Evolutionary conservation across 179 eudicot species (phyloP), one percentile per base, ranked within the genome.

Genomic region (Drosera spatulata): DNA sequence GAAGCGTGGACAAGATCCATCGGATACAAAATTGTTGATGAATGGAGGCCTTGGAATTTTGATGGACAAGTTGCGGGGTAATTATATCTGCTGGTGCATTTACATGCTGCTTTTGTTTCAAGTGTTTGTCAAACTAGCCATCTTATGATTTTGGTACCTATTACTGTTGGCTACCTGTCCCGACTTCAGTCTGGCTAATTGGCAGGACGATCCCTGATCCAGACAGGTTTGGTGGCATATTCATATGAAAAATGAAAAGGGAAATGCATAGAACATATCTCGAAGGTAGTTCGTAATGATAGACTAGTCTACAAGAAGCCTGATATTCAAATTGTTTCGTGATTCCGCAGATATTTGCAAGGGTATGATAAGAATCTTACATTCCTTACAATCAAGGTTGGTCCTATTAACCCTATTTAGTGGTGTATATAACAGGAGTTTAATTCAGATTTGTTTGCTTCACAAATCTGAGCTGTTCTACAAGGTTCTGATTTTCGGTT

Each of bases 1-100:
- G 78, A 86, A 80, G 86, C 86, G 53, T 88, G 96, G 95, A 82
- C 90, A 11, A 73, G 82, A 59, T 83, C 96, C 48, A 42, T 88
- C 51, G 96, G 95, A 46, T 88, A 86, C 63, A 79, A 82, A 59
- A 68, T 69, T 43, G 68, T 79, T 40, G 89, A 83, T 8, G 85
- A 83, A 65, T 88, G 96, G 90, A 83, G 90, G 71, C 81, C 93
- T 13, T 88, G 94, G 96, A 49, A 14, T 7, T 82, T 81, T 12
- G 65, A 78, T 53, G 74, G 60, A 45, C 95, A 86, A 80, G 74
- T 85, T 66, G 81, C 90, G 10, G 96, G 93, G 96, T 87, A 83
- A 45, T 7, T 14, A 6, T 12, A 38, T 7, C 45, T 43, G 5
- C 8, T 43, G 45, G 38, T 38, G 41, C 13, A 7, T 56, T 41